Percentiles rank a stretch among this genome's conserved stretches.
These are phyloP conservation scores for Xylariaceae sp. DNA, from an alignment of 2,329 filamentous ascomycete species.

Conservation along the genomic window DNA sequence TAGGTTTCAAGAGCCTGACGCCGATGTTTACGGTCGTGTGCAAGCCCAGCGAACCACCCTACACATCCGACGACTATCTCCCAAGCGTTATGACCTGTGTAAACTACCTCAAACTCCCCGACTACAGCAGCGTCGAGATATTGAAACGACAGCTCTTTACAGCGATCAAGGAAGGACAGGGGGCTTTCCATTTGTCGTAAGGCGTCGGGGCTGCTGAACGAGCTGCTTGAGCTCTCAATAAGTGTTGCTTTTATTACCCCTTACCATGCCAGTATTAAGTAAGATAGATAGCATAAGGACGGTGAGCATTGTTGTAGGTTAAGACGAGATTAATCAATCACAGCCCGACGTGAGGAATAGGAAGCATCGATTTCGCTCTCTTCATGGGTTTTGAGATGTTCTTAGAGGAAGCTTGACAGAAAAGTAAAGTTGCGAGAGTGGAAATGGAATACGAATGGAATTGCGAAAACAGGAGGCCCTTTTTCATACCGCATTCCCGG, in stretches of 20 bases:
- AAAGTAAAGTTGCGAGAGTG: too few species aligned
- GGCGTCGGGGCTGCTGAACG: neutral
- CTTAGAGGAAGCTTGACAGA: too few species aligned
- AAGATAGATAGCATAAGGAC: too few species aligned
- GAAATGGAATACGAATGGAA: conserved; percentile 11
- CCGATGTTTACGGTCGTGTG: conserved; percentile 99
- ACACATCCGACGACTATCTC: conserved; percentile 93
- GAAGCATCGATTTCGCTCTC: too few species aligned
- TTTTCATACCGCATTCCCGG: conserved; percentile 19
- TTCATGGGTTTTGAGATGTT: too few species aligned
- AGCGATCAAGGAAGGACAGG: conserved; percentile 92
- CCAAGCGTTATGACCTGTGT: conserved; percentile 99
- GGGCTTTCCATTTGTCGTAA: conserved; percentile 92
- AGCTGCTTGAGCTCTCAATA: neutral
- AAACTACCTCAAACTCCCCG: conserved; percentile 96
- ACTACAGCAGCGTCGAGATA: conserved; percentile 75
- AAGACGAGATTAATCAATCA: too few species aligned
- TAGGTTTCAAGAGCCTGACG: conserved; percentile 93
- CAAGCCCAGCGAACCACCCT: conserved; percentile 94
- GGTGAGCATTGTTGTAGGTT: conserved; percentile 13
- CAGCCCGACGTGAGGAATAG: too few species aligned
- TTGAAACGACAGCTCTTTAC: conserved; percentile 74
- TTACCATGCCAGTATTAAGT: too few species aligned
- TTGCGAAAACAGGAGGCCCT: conserved; percentile 4
- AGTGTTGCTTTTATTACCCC: too few species aligned